Percentiles rank a stretch among this genome's conserved stretches.
Conservation (phyloP, 2,329 filamentous ascomycete species). For the Aspergillus nomiae region DNA sequence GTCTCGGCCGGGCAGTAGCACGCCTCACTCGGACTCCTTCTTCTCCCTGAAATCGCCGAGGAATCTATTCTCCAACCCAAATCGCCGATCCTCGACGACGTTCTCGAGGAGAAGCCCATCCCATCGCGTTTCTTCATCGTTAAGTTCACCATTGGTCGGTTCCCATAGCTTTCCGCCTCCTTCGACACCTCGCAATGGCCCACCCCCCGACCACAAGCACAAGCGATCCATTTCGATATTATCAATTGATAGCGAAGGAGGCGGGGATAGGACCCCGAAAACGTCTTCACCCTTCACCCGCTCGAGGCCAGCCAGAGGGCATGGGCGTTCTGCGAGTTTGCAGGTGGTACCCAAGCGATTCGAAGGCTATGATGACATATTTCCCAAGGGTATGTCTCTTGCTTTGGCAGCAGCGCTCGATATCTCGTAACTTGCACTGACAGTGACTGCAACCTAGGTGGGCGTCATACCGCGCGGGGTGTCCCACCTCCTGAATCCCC, state of each 20-base stretch:
- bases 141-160: conserved; percentile 41
- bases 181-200: conserved; percentile 34
- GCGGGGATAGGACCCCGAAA: conserved; percentile 31
- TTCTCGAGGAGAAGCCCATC: conserved; percentile 36
- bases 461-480: conserved; percentile 36
- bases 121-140: conserved; percentile 43
- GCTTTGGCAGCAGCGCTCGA: neutral
- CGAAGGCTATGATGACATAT: conserved; percentile 42
- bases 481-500: conserved; percentile 34
- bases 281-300: conserved; percentile 41
- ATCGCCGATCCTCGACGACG: conserved; percentile 38
- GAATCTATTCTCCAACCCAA: conserved; percentile 37
- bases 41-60: conserved; percentile 43
- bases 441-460: conserved; percentile 25
- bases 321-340: conserved; percentile 78
- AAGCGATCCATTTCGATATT: conserved; percentile 80
- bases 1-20: conserved; percentile 38
- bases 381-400: conserved; percentile 39
- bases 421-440: neutral
- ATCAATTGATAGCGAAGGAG: conserved; percentile 64
- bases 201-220: conserved; percentile 58
- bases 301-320: conserved; percentile 61
- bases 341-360: conserved; percentile 65
- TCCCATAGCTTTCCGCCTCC: conserved; percentile 47
- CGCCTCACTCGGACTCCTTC: conserved; percentile 37